Base-by-base conservation (phyloP, 768 basidiomycete genomes). In the Naganishia vishniacii region DNA sequence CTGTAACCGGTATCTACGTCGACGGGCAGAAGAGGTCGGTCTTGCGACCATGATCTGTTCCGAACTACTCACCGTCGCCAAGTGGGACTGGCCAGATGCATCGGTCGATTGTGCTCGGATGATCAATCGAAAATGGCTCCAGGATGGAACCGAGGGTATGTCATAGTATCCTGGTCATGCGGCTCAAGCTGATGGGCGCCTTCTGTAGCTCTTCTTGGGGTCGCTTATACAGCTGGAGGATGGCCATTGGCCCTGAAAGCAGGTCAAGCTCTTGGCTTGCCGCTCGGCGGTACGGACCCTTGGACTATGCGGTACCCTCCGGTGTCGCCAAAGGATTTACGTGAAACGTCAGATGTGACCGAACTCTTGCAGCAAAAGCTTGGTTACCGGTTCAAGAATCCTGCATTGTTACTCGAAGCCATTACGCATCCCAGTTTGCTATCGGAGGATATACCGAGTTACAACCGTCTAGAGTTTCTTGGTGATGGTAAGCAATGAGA, bases 401-500 rank as follows among this genome's bases (percentile, higher is more conserved):
- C 83, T n/a, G 80, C 82, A 49, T 75, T 89, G 16, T 77, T 93
- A 2, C 70, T 87, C 8, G 86, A 91, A 77, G 89, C 90, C 9
- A 77, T 91, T n/a, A 90, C 88, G 0, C 91, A 94, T 72, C 87
- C 90, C 0, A 89, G 88, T 0, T 88, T 88, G 69, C 79, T 81
- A 11, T 75, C 75, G 2, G 73, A 77, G 0, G 81, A 81, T 13
- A 80, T 47, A 11, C 79, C 83, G 6, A 88, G 88, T 2, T 93
- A 93, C 75, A 87, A 94, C 66, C 83, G 91, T 15, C 79, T 92
- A 12, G 91, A 94, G 70, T 92, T 91, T 69, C 81, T 94, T 2
- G 91, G 91, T 32, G 91, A 94, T 73, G 88, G 90, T 91, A 73
- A 78, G 84, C 73, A 69, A 89, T n/a, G n/a, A n/a, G n/a, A n/a